Conservation (phyloP, 2,329 filamentous ascomycete species). For the Penicillium griseofulvum region DNA sequence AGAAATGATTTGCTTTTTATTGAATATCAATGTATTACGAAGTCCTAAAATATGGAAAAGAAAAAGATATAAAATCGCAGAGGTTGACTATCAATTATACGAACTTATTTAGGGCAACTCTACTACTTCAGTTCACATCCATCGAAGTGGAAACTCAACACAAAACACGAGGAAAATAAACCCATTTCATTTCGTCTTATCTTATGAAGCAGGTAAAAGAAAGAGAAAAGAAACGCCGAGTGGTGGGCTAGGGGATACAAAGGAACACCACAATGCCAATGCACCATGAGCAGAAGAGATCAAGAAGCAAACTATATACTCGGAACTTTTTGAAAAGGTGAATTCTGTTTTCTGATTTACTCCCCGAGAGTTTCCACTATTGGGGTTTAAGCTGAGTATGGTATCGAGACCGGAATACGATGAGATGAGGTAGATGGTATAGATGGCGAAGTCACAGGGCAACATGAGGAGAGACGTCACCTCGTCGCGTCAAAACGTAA, state of each 20-base stretch:
- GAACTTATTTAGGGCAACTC: neutral
- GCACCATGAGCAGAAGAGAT: slow-evolving; percentile 6
- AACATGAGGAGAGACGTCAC: slow-evolving; percentile 17
- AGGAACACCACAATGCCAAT: slow-evolving; percentile 15
- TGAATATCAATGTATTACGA: too few relatives aligned
- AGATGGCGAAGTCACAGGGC: slow-evolving; percentile 13
- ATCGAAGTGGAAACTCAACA: neutral
- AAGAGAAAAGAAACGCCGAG: neutral
- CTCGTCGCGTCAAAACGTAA: slow-evolving; percentile 23
- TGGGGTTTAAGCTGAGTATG: slow-evolving; percentile 6
- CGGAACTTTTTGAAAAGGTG: slow-evolving; percentile 1
- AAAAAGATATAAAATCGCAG: too few relatives aligned
- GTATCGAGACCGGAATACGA: slow-evolving; percentile 6
- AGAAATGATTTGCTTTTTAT: too few relatives aligned
- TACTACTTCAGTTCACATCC: neutral
- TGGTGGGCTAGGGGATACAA: neutral
- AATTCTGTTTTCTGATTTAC: slow-evolving; percentile 6
- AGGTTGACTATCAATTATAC: neutral
- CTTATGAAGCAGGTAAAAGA: neutral
- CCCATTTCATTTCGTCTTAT: neutral
- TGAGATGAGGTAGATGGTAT: slow-evolving; percentile 16
- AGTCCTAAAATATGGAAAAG: too few relatives aligned
- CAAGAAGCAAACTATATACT: slow-evolving; percentile 9
- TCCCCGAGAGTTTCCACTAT: slow-evolving; percentile 1
- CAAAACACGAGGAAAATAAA: neutral